Base-by-base conservation (phyloP, 2,329 filamentous ascomycete species). In the Apiospora pterosperma region DNA sequence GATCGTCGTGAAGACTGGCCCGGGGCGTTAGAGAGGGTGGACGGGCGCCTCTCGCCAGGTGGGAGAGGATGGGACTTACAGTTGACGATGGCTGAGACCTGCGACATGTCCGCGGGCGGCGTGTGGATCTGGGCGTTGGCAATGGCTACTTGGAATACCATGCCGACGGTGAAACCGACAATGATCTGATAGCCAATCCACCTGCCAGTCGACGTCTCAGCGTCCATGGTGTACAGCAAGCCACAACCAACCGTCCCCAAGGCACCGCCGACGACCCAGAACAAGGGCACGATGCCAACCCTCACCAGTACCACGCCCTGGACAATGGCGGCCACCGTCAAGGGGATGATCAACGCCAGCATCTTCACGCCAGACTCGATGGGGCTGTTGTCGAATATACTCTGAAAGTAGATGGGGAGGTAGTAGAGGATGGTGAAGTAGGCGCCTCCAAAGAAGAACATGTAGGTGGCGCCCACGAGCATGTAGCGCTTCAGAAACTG, bases 381-480 rank as follows among this genome's bases (percentile, higher is more conserved):
- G 1, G 77, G 71, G 3, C 68, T 70, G 11, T 71, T 74, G 14
- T 71, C 73, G 59, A 72, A 71, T 61, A 81, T 69, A 62, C 76
- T 71, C 68, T 81, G 76, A 71, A 81, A 79, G 73, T 78, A 80
- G 61, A 79, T 74, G 0, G 79, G 78, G 0, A 80, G 70, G 66
- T 78, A 77, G 68, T 78, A 79, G 3, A 77, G 67, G 1, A 76
- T 63, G 1, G 78, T 62, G 66, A 41, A 41, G 38, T 41, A 41
- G 10, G 77, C 78, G 66, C 75, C 74, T 1, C 70, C 72, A n/a
- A 68, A 62, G 36, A 80, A 70, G 10, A 70, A 71, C 1, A 75
- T 71, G 11, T 75, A 68, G 4, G 75, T 66, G 0, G 69, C 65
- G 3, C 74, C 64, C 14, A 61, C n/a, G 38, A 19, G 19, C 10